Evolutionary conservation across 2,329 filamentous ascomycete genomes (phyloP).

Genomic region (Phaeoacremonium minimum): DNA sequence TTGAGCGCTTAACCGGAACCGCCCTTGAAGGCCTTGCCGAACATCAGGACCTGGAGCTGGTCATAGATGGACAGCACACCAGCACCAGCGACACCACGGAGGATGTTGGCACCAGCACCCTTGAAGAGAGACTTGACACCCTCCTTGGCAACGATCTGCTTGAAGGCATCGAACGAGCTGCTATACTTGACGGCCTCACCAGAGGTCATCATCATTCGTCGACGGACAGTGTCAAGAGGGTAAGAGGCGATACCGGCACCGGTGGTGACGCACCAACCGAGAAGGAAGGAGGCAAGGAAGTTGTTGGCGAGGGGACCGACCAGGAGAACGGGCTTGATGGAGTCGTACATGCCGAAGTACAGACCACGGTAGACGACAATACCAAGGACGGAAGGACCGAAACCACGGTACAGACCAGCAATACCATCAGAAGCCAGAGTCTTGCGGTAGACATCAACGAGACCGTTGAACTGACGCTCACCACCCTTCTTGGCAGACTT

Average conservation of each 20-base stretch:
- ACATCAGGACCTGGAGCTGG: conserved; percentile 97
- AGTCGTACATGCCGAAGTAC: conserved; percentile 99
- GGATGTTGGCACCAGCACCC: conserved; percentile 99
- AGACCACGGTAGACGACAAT: conserved; percentile 99
- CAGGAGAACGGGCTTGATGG: conserved; percentile 97
- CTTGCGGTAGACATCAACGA: conserved; percentile 99
- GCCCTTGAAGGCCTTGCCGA: conserved; percentile 98
- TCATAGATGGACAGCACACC: conserved; percentile 99
- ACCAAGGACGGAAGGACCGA: conserved; percentile 98
- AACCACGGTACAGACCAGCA: conserved; percentile 99
- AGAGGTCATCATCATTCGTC: conserved; percentile 99
- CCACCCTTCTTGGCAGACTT: conserved; percentile 97
- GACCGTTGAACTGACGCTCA: conserved; percentile 99
- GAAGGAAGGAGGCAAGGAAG: conserved; percentile 98
- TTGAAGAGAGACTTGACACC: conserved; percentile 99
- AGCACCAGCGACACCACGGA: conserved; percentile 99
- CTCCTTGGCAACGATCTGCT: conserved; percentile 96
- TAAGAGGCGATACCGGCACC: conserved; percentile 99
- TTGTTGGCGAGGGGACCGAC: conserved; percentile 88
- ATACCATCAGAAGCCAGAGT: conserved; percentile 98
- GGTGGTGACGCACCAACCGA: conserved; percentile 99
- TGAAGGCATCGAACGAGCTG: conserved; percentile 88
- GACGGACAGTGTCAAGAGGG: conserved; percentile 99
- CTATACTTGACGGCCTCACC: conserved; percentile 99
- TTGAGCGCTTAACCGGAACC: conserved; percentile 36